Base-by-base conservation (phyloP, 2,329 filamentous ascomycete genomes). In the Aureobasidium sp. region DNA sequence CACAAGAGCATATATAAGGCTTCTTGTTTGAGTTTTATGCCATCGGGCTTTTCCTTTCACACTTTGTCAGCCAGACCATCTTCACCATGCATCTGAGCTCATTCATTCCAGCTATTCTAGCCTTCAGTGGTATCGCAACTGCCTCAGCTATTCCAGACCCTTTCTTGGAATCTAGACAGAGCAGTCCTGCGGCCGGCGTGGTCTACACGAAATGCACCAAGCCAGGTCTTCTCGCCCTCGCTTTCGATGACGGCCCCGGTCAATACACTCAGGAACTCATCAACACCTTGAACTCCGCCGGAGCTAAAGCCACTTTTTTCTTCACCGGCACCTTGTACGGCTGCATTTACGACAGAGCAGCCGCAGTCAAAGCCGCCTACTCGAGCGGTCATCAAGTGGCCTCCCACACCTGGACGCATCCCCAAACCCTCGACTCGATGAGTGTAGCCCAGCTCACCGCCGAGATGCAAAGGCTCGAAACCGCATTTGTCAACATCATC, bases 161-260 rank as follows among this genome's bases (percentile, higher is more conserved):
- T 3, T 25, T 51, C 12, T 4, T 32, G 1, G 37, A 35, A 6
- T 17, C 24, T 2, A 51, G 34, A 32, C 48, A 42, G 17, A 38
- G 30, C 27, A 38, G 48, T 16, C 48, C 48, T 24, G 48, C 48
- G 1, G 48, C 48, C 4, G 53, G 53, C 25, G 12, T 35, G 2
- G 44, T 55, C 34, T 40, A 48, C 34, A 42, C 12, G 44, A 39
- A 49, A 14, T 55, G 42, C 37, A 41, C 34, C 27, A 25, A 50
- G 11, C 53, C 53, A 12, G 44, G 44, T 6, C 68, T 91, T 21
- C 76, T 95, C n/a, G 90, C 88, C 0, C 75, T 95, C 32, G 95
- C 88, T 1, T 85, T 95, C 62, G 90, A 95, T 72, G 90, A 95
- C 70, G 86, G 83, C 24, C 90, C 90, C 0, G 90, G 86, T 1